These are phyloP conservation scores for Plasmodium knowlesi DNA, from an alignment of 169 alveolate species.

Conservation along the genomic window DNA sequence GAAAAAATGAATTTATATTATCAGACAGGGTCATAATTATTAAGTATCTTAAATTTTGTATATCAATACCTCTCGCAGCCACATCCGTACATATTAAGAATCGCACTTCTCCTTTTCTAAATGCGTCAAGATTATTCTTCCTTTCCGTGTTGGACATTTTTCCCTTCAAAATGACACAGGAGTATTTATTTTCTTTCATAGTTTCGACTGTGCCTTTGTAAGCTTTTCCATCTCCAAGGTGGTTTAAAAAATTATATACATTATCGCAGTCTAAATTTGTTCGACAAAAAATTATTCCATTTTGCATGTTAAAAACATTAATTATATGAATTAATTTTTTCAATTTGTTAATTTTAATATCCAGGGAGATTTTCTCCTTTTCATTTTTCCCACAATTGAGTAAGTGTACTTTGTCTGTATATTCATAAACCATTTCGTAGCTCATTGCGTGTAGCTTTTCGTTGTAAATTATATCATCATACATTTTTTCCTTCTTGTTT, in stretches of 20 bases:
- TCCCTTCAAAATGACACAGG: slow-evolving; percentile 75
- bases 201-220: slow-evolving; percentile 61
- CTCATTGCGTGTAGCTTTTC: slow-evolving; percentile 45
- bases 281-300: slow-evolving; percentile 76
- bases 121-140: slow-evolving; percentile 71
- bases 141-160: slow-evolving; percentile 74
- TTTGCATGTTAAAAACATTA: slow-evolving; percentile 74
- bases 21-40: slow-evolving; percentile 77
- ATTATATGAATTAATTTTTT: slow-evolving; percentile 71
- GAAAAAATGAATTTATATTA: slow-evolving; percentile 75
- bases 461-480: slow-evolving; percentile 34
- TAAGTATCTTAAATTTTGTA: slow-evolving; percentile 84
- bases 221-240: slow-evolving; percentile 70
- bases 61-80: slow-evolving; percentile 98
- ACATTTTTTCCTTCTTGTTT: background rate
- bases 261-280: slow-evolving; percentile 79
- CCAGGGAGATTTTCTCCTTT: slow-evolving; percentile 54
- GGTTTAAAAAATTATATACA: slow-evolving; percentile 69
- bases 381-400: background rate
- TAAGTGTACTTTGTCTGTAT: slow-evolving; percentile 71
- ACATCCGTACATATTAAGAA: slow-evolving; percentile 94
- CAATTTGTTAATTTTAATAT: slow-evolving; percentile 72
- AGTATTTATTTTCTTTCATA: slow-evolving; percentile 63
- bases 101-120: slow-evolving; percentile 77
- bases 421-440: slow-evolving; percentile 62